Conservation (phyloP, 306 rosid species). For the Myrica gale region DNA sequence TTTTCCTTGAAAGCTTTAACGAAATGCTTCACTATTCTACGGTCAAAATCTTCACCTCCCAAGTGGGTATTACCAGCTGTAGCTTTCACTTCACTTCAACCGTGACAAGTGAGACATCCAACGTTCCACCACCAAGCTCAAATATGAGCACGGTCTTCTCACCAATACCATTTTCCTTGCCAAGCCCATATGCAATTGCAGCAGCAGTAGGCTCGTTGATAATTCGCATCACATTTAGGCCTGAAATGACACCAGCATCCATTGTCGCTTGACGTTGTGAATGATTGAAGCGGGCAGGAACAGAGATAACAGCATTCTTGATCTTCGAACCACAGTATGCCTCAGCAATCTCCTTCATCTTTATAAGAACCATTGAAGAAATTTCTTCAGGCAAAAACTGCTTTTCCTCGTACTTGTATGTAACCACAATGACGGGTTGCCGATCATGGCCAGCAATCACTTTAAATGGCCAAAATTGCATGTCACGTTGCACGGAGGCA, state of each 20-base stretch:
- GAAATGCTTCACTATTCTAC: conserved; percentile 40
- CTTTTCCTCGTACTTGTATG: conserved; percentile 37
- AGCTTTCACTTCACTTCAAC: conserved; percentile 41
- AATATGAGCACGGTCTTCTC: conserved; percentile 31
- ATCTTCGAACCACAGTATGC: conserved; percentile 29
- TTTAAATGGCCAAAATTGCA: conserved; percentile 43
- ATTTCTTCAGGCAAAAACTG: conserved; percentile 31
- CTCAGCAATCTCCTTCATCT: conserved; percentile 29
- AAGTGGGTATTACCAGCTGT: conserved; percentile 39
- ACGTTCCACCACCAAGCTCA: conserved; percentile 6
- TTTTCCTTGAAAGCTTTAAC: conserved; percentile 40
- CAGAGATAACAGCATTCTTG: conserved; percentile 39
- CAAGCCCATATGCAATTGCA: conserved; percentile 47
- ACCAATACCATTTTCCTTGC: conserved; percentile 22
- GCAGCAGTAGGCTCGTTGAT: conserved; percentile 45
- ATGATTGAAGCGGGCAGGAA: conserved; percentile 42
- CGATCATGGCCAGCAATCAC: conserved; percentile 31
- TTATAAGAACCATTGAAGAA: too few relatives aligned
- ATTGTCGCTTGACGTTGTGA: conserved; percentile 40
- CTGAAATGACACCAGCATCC: neutral
- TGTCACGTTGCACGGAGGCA: conserved; percentile 34
- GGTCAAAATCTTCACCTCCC: conserved; percentile 47
- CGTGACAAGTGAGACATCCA: conserved; percentile 43
- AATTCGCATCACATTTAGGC: conserved; percentile 7
- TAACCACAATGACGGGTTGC: conserved; percentile 36